These are phyloP conservation scores for Backusella morwellensis DNA, from an alignment of 192 early-diverging fungal species.

Conservation along the genomic window DNA sequence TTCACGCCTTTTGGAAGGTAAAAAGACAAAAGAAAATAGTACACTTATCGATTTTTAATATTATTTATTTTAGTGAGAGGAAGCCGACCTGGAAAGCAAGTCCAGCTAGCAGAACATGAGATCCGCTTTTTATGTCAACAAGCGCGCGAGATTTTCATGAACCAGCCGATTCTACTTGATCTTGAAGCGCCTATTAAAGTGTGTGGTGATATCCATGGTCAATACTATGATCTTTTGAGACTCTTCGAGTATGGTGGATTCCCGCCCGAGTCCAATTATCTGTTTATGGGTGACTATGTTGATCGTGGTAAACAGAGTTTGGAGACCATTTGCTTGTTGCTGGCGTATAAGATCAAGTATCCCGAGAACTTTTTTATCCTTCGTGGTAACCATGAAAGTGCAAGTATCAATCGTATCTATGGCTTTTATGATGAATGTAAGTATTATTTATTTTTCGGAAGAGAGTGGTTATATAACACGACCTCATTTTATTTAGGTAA, in stretches of 20 bases:
- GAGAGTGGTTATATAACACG: background rate
- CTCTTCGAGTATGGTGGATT: slow-evolving; percentile 96
- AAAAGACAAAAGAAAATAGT: background rate
- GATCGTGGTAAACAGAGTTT: slow-evolving; percentile 97
- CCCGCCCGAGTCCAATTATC: slow-evolving; percentile 94
- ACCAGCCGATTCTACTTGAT: slow-evolving; percentile 89
- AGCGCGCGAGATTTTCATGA: slow-evolving; percentile 93
- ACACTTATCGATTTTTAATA: background rate
- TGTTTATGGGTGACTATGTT: slow-evolving; percentile 98
- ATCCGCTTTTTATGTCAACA: slow-evolving; percentile 93
- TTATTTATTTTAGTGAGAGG: slow-evolving; percentile 73
- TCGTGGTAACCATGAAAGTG: slow-evolving; percentile 98
- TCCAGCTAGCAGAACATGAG: slow-evolving; percentile 92
- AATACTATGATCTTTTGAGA: slow-evolving; percentile 95
- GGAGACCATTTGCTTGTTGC: slow-evolving; percentile 95
- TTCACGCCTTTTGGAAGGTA: slow-evolving; percentile 91
- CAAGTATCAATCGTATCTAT: slow-evolving; percentile 80
- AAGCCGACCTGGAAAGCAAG: slow-evolving; percentile 93
- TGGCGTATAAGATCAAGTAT: slow-evolving; percentile 99
- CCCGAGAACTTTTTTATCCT: slow-evolving; percentile 99
- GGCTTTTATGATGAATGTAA: slow-evolving; percentile 98
- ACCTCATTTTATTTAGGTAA: slow-evolving; percentile 2
- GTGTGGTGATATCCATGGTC: slow-evolving; percentile 92
- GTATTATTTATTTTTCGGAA: background rate
- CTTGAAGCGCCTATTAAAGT: slow-evolving; percentile 96